Evolutionary conservation across 2,329 filamentous ascomycete genomes (phyloP), one percentile per base, ranked within the genome.

Genomic region (Amphichorda felina): DNA sequence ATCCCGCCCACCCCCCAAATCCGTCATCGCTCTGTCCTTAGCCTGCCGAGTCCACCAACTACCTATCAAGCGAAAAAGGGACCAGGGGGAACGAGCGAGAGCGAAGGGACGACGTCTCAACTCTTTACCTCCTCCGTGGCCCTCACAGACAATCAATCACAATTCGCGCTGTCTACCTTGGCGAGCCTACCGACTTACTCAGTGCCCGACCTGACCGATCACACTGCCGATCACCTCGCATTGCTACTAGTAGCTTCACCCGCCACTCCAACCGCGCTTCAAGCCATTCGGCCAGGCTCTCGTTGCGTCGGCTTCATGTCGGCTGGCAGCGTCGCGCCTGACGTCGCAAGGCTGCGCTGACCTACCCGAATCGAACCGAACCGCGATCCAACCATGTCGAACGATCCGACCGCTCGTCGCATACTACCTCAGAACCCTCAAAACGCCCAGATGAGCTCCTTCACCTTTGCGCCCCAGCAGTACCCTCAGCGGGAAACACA

Each of bases 401-500:
- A 33, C 15, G 30, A 37, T 14, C 16, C 34, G 8, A 29, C 15
- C 31, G 31, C 31, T 24, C 14, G 22, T 32, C 35, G 21, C 29
- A 28, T 37, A n/a, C 29, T 33, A 8, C 35, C 35, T 21, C 35
- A 37, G 15, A 27, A 25, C 37, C 15, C 26, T 21, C 35, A 30
- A 29, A 10, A 19, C 30, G 66, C 71, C 31, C 73, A 77, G 51
- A 78, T 87, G 75, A 78, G 79, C 55, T 76, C 72, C 49, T 89
- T 86, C 59, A 74, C 78, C 30, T 88, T 88, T 61, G 75, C 78
- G 56, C 78, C 82, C 46, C 66, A 66, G 42, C 60, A 67, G 35
- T 67, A 53, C 38, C 56, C 58, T 30, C 60, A 60, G 42, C 71
- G 81, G 48, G 82, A 87, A 58, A 84, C 82, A 41, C 83, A 89